Evolutionary conservation across 495 filamentous ascomycete genomes (phyloP), one percentile per base, ranked within the genome.

Genomic region (Aspergillus affinis): DNA sequence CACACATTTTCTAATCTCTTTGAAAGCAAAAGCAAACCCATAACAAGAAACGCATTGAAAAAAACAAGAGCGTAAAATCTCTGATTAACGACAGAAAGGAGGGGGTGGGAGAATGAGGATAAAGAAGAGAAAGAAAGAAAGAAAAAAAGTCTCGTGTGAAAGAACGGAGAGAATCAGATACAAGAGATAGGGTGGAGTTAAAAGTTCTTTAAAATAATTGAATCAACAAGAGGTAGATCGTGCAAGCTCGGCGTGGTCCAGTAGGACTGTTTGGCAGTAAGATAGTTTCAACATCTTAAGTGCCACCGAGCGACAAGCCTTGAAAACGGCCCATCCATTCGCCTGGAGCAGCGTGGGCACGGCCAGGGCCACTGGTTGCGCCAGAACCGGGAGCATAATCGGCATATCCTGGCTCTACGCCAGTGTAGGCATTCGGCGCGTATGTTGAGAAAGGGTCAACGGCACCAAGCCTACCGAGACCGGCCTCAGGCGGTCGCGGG

Each of bases 241-340:
- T 15, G 36, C 8, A 41, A 15, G 9, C 3, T 41, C 36, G 13
- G 36, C 36, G 12, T 15, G 36, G 13, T 15, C 15, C 8, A 15
- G 36, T 13, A 41, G 1, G 36, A 41, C 8, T 6, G 36, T 41
- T 41, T 41, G 13, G 21, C 45, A 44, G 48, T 48, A 45, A 45
- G 17, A 21, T 19, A 51, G 49, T 23, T 32, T 20, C 30, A 26
- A 57, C 48, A 26, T 49, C 48, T 74, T 61, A 81, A 50, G 76
- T 81, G 29, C 76, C 77, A 18, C 36, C 13, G 36, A 84, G 75
- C 10, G 81, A 84, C n/a, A 84, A 60, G 20, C 79, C 79, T 59
- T 81, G 81, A 61, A 84, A 82, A 5, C 73, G 67, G 49, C 66
- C 65, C 36, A 69, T 65, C 78, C 79, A 83, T 50, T 83, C 81